phyloP scores from a whole-genome alignment of 2,329 filamentous ascomycete species.

The Colletotrichum melonis region DNA sequence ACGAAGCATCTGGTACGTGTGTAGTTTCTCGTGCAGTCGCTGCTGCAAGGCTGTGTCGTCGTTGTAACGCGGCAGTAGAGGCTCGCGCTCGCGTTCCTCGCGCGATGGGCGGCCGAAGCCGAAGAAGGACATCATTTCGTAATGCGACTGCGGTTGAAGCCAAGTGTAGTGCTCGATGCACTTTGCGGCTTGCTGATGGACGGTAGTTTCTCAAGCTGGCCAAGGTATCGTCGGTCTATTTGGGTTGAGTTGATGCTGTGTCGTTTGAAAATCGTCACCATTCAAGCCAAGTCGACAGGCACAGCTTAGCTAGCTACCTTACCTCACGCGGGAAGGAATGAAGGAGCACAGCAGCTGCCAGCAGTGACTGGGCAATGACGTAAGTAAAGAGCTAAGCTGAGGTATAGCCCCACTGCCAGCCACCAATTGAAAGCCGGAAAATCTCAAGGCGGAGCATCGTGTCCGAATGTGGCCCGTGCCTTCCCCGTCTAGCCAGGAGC shows the following conservation, averaged over 20 bases:
- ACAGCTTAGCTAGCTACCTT: not conserved
- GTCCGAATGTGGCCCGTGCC: not conserved
- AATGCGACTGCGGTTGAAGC: not conserved
- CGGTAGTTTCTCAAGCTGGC: no score
- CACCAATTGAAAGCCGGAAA: not conserved
- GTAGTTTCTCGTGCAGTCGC: slow-evolving; percentile 87
- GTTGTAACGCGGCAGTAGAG: slow-evolving; percentile 84
- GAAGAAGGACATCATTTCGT: slow-evolving; percentile 72
- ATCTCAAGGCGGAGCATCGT: not conserved
- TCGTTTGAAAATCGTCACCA: slow-evolving; percentile 12
- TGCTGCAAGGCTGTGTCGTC: slow-evolving; percentile 85
- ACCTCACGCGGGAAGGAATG: not conserved
- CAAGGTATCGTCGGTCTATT: not conserved
- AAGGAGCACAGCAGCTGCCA: not conserved
- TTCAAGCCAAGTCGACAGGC: not conserved
- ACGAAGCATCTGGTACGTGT: slow-evolving; percentile 90
- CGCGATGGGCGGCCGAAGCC: slow-evolving; percentile 59
- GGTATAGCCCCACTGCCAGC: no score
- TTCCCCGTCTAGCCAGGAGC: not conserved
- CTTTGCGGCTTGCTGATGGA: no score
- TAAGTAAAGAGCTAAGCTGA: not conserved
- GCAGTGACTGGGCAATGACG: slow-evolving; percentile 22
- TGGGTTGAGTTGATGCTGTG: not conserved
- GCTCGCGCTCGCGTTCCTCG: slow-evolving; percentile 74
- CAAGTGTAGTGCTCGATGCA: not conserved